Base-by-base conservation (phyloP, 2,329 filamentous ascomycete genomes). In the Juglanconis sp. region DNA sequence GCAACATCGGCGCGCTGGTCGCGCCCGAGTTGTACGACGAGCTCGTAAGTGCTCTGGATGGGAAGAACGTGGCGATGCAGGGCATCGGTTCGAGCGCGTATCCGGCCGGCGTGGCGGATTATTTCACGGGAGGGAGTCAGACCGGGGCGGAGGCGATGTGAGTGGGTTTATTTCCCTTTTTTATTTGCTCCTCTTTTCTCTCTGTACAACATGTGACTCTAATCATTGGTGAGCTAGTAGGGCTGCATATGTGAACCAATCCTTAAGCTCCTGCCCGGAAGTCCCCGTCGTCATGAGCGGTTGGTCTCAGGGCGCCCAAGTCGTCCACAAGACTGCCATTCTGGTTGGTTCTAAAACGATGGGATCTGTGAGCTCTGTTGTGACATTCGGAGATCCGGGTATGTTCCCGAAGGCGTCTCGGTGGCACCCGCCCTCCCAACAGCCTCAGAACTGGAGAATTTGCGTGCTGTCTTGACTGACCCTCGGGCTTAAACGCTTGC, bases 261-360 rank as follows among this genome's bases (percentile, higher is more conserved):
- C 74, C 2, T 67, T 71, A 35, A 64, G 62, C 7, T 59, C 67
- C 5, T 79, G 77, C 58, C 75, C 76, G 0, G 65, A 68, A 34
- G 78, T 76, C 2, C 71, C 74, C 35, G 65, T 79, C 46, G 75
- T 78, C 7, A 69, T 79, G 66, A 69, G 74, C 7, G 77, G 77
- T 10, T 79, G 70, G 53, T 68, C 67, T 13, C 70, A 72, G 56
- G 70, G 70, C 31, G 68, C 64, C 4, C 70, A 71, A 59, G 57
- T 72, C 34, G 66, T 71, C 30, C 68, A 69, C 59, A 68, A 68
- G 36, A 68, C 70, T n/a, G 66, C 66, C 5, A 56, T 31, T 13
- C 38, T 65, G 7, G 57, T 71, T 11, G 59, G 65, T 17, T 31
- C 62, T 8, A 24, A 60, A 1, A 58, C 52, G 2, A 62, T 63